Base-by-base conservation (phyloP, 78 protist species). In the Pigoraptor vietnamica region DNA sequence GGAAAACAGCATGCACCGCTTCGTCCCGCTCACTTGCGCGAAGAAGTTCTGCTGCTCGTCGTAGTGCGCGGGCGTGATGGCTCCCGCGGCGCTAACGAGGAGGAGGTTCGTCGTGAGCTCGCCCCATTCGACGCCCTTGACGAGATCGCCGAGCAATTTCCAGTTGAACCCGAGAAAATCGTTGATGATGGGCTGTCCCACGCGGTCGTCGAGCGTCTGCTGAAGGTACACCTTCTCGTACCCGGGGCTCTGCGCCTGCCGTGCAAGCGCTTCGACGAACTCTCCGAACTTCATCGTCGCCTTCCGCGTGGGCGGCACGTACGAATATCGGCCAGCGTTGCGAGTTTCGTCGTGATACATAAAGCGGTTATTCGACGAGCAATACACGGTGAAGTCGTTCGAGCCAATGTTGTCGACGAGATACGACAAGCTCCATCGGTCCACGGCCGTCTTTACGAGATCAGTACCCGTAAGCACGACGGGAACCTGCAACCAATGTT, bases 1-100 rank as follows among this genome's bases (percentile, higher is more conserved):
- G 2, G n/a, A 2, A 29, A 39, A 90, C 39, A 90, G 89, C 34
- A 84, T 1, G 24, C 67, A 25, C 21, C 81, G 90, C 81, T 90
- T 90, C 14, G 55, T 25, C 21, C 92, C 92, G 92, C 81, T 40
- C 34, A 90, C 24, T 81, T 91, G 93, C 2, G 93, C 89, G 36
- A 91, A 84, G 32, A 91, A 25, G 89, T 91, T 91, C 36, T 91
- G 79, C 84, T 91, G 89, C 82, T 91, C 93, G 89, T 91, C 93
- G 90, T 82, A 91, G 48, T 91, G 93, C 35, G 40, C 38, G 37
- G 93, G 93, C 23, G 93, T 91, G 35, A 23, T 1, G 34, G 34
- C n/a, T n/a, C 89, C 90, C 23, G 23, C 21, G 34, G 1, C 1
- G 35, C 93, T 55, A 36, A 91, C 86, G 67, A 91, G 48, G 37